These are phyloP conservation scores for Choricystis sp. DNA, from an alignment of 139 green algal species.

Conservation along the genomic window DNA sequence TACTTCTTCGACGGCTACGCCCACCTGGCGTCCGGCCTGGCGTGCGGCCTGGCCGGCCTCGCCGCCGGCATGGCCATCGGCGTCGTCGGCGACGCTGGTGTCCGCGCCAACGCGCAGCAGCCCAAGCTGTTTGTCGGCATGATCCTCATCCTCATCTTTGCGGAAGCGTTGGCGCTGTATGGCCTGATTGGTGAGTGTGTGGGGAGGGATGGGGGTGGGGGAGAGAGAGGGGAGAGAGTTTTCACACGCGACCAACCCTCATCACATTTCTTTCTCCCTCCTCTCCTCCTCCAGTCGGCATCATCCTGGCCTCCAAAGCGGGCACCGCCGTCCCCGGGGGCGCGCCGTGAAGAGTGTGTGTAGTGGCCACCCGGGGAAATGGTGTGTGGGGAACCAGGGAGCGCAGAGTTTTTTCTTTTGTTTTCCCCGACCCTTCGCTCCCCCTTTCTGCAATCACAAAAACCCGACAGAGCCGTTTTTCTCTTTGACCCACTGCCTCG, in stretches of 20 bases:
- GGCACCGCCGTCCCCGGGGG: slow-evolving; percentile 26
- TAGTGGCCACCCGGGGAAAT: too few species aligned
- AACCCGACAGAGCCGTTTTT: neutral
- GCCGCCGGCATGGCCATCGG: slow-evolving; percentile 97
- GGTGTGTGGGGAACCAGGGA: too few species aligned
- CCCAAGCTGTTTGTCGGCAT: slow-evolving; percentile 99
- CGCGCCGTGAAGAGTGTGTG: neutral
- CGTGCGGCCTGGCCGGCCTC: slow-evolving; percentile 87
- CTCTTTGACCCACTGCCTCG: neutral
- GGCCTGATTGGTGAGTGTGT: slow-evolving; percentile 77
- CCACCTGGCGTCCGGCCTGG: slow-evolving; percentile 82
- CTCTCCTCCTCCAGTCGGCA: slow-evolving; percentile 57
- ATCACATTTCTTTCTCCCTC: slow-evolving; percentile 7
- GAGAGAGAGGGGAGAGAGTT: too few species aligned
- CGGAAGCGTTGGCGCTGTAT: slow-evolving; percentile 95
- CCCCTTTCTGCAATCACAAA: neutral
- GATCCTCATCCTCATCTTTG: slow-evolving; percentile 99
- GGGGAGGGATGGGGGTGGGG: neutral
- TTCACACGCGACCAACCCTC: too few species aligned
- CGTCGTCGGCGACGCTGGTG: slow-evolving; percentile 95
- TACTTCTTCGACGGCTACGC: slow-evolving; percentile 96
- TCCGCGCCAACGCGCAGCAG: slow-evolving; percentile 97
- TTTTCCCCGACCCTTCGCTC: too few species aligned
- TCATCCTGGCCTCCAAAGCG: slow-evolving; percentile 87
- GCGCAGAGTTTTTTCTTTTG: too few species aligned